A percentile compares a stretch with the other conserved stretches of the same genome.
These are phyloP conservation scores for Hericium coralloides DNA, from an alignment of 768 basidiomycete species.

Conservation along the genomic window DNA sequence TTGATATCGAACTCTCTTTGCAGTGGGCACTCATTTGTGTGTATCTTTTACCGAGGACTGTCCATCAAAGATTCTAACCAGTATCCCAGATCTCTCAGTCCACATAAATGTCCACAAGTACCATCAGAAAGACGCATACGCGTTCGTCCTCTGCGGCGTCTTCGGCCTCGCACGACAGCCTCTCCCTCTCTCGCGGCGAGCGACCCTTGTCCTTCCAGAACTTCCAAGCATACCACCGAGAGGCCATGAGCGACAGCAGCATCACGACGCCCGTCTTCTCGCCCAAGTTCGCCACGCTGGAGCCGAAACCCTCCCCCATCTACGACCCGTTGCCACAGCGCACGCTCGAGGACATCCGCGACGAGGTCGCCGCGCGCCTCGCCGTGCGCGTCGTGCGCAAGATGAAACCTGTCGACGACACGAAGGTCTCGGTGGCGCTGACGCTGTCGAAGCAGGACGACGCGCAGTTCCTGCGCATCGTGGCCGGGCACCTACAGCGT, in stretches of 20 bases:
- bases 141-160: slow-evolving; percentile 3
- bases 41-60: too few relatives aligned
- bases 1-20: too few relatives aligned
- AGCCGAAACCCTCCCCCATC: not conserved
- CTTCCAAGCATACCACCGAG: slow-evolving; percentile 4
- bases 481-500: slow-evolving; percentile 39
- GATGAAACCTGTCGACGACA: slow-evolving; percentile 40
- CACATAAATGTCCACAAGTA: not conserved
- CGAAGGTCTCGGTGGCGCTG: slow-evolving; percentile 50
- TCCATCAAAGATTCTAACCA: too few relatives aligned
- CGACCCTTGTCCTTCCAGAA: not conserved
- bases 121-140: not conserved
- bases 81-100: too few relatives aligned
- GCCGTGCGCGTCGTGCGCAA: slow-evolving; percentile 46
- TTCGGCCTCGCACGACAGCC: slow-evolving; percentile 10
- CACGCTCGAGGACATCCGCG: slow-evolving; percentile 51
- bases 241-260: slow-evolving; percentile 1
- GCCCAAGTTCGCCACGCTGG: not conserved
- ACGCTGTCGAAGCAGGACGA: slow-evolving; percentile 52
- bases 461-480: slow-evolving; percentile 43
- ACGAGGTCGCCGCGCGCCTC: slow-evolving; percentile 49
- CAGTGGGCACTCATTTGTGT: too few relatives aligned
- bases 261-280: slow-evolving; percentile 12
- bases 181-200: not conserved
- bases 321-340: slow-evolving; percentile 18